These are phyloP conservation scores for Pseudonitzschia pungens DNA, from an alignment of 108 stramenopile species.

Conservation along the genomic window DNA sequence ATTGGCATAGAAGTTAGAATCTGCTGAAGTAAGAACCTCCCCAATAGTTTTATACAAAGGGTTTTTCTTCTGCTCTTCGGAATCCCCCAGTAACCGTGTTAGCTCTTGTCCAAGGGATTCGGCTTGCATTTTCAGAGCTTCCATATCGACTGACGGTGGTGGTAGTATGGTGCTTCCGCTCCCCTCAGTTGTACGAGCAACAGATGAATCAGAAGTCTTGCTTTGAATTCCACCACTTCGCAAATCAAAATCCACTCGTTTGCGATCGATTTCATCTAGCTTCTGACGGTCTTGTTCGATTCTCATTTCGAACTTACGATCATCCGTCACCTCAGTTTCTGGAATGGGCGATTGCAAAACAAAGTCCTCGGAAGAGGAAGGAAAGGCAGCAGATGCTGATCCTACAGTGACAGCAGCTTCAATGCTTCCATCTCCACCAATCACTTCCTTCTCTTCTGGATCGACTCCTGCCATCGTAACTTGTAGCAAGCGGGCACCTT, in stretches of 20 bases:
- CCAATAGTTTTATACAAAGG: neutral
- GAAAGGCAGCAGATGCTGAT: neutral
- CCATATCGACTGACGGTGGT: neutral
- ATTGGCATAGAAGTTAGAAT: conserved; percentile 8
- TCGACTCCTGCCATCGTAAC: neutral
- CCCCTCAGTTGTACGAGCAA: neutral
- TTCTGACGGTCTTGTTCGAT: neutral
- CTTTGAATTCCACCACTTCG: neutral
- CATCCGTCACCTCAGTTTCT: neutral
- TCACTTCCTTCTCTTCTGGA: neutral
- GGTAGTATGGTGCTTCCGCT: neutral
- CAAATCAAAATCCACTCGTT: conserved; percentile 5
- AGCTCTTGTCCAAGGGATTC: neutral
- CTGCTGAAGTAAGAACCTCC: neutral
- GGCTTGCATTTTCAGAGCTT: neutral
- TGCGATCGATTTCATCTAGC: neutral
- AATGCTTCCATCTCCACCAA: neutral
- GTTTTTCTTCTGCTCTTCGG: neutral
- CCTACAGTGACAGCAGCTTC: neutral
- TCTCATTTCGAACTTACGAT: neutral
- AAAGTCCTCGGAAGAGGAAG: neutral
- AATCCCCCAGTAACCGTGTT: neutral
- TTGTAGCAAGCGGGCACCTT: neutral
- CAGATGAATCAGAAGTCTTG: neutral
- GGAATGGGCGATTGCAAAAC: neutral